Percentiles rank a stretch among this genome's conserved stretches.
Conservation (phyloP, 1,284 basidiomycete genomes). For the Inonotus hispidus region DNA sequence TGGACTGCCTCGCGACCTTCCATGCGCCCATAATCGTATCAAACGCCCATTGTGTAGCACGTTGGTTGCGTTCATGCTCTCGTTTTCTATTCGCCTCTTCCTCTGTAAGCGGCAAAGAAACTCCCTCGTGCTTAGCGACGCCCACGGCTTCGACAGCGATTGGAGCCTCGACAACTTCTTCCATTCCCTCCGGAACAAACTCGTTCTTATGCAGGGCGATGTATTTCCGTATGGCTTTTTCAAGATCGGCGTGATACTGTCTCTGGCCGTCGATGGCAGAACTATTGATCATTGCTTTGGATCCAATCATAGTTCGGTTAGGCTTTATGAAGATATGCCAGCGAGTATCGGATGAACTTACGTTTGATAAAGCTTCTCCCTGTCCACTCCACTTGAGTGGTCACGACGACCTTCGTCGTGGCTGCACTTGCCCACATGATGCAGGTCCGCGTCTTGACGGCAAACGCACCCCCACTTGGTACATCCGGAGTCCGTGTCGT, state of each 20-base stretch:
- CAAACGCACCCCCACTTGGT: constrained; percentile 87
- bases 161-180: constrained; percentile 36
- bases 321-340: neutral
- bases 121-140: constrained; percentile 14
- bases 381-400: constrained; percentile 93
- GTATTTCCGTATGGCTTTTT: constrained; percentile 81
- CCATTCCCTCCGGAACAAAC: constrained; percentile 82
- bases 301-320: neutral
- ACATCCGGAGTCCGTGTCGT: constrained; percentile 95
- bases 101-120: constrained; percentile 20
- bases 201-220: constrained; percentile 86
- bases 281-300: constrained; percentile 84
- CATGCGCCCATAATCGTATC: constrained; percentile 75
- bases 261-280: constrained; percentile 95
- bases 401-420: constrained; percentile 77
- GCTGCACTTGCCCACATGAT: constrained; percentile 88
- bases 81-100: constrained; percentile 42
- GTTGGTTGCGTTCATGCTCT: constrained; percentile 61
- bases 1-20: constrained; percentile 63
- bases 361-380: constrained; percentile 96
- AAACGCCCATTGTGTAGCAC: constrained; percentile 78
- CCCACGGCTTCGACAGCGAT: constrained; percentile 17
- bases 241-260: constrained; percentile 80
- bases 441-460: constrained; percentile 91
- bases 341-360: constrained; percentile 31